Base-by-base conservation (phyloP, 768 basidiomycete species). In the Guyanaporus albipodus region DNA sequence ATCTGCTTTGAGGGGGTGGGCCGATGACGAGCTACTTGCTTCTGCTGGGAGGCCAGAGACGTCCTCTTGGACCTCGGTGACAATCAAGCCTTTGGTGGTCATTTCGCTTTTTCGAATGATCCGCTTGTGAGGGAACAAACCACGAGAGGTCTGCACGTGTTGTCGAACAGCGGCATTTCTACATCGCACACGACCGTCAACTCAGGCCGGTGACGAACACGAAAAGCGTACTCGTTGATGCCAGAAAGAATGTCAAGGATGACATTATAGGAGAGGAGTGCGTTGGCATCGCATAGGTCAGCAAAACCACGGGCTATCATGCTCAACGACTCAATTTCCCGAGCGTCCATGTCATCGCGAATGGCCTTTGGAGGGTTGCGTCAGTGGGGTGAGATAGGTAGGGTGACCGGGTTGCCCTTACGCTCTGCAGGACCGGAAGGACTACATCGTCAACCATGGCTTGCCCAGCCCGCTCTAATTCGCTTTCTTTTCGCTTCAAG, bases 281-380 rank as follows among this genome's bases (percentile, higher is more conserved):
- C 80, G 58, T 94, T 93, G 18, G 80, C 78, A 15, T 85, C 82
- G 48, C 83, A 83, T 17, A 99, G 74, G 59, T 95, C 92, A 29
- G 80, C 69, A 65, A 98, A 97, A 2, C 95, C 96, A 51, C 91
- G 77, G 35, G 87, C 80, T 19, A 99, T 77, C 82, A 91, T 89
- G 67, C 85, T 87, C 32, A 97, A 67, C 11, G 91, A 85, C 63
- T 95, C 91, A 1, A 92, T 85, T 56, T 93, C 88, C 38, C 80
- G 76, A 29, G 91, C 90, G 53, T 87, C 88, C 83, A 91, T 91
- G 59, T 91, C 90, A 51, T 90, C 87, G 19, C 73, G 74, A 40
- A 82, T 88, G 24, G 80, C 74, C 87, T 90, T 59, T 24, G 24
- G 24, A 14, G 48, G 38, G 22, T 14, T 11, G 15, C 48, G 48